A percentile compares a stretch with the other conserved stretches of the same genome.
These are phyloP conservation scores for Nicotiana tomentosiformis DNA, from an alignment of 257 asterid species.

Conservation along the genomic window DNA sequence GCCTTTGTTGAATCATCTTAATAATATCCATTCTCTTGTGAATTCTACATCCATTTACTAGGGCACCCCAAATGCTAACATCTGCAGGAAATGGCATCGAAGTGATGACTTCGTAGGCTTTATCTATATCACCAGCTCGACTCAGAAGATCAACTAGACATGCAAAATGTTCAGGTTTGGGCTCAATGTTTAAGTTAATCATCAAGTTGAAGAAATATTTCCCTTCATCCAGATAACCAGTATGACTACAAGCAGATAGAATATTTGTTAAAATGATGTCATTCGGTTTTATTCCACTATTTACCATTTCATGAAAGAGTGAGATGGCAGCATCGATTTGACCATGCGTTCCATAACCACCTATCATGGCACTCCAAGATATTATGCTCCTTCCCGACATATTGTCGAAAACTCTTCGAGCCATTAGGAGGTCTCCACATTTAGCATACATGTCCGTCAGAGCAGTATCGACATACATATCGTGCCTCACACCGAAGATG, in stretches of 20 bases:
- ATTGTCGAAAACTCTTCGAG: constrained; percentile 50
- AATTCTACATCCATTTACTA: constrained; percentile 81
- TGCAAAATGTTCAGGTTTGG: constrained; percentile 66
- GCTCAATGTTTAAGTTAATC: constrained; percentile 48
- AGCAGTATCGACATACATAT: constrained; percentile 60
- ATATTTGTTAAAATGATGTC: constrained; percentile 66
- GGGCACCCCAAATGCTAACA: constrained; percentile 71
- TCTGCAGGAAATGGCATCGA: constrained; percentile 57
- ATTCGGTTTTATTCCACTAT: constrained; percentile 59
- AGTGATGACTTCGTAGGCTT: constrained; percentile 54
- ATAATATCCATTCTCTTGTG: constrained; percentile 72
- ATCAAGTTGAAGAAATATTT: constrained; percentile 57
- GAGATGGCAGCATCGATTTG: constrained; percentile 43
- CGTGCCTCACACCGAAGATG: constrained; percentile 40
- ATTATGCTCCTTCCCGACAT: constrained; percentile 48
- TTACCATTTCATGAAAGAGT: constrained; percentile 52
- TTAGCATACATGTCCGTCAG: constrained; percentile 72
- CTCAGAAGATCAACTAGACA: constrained; percentile 87
- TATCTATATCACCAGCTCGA: constrained; percentile 70
- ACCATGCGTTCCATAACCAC: constrained; percentile 82
- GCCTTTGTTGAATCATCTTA: constrained; percentile 34
- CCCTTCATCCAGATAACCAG: constrained; percentile 68
- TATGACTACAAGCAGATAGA: constrained; percentile 79
- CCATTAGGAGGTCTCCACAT: constrained; percentile 69
- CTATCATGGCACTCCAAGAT: constrained; percentile 84